Evolutionary conservation across 208 protist species (phyloP).

Genomic region (Leishmania turanica): DNA sequence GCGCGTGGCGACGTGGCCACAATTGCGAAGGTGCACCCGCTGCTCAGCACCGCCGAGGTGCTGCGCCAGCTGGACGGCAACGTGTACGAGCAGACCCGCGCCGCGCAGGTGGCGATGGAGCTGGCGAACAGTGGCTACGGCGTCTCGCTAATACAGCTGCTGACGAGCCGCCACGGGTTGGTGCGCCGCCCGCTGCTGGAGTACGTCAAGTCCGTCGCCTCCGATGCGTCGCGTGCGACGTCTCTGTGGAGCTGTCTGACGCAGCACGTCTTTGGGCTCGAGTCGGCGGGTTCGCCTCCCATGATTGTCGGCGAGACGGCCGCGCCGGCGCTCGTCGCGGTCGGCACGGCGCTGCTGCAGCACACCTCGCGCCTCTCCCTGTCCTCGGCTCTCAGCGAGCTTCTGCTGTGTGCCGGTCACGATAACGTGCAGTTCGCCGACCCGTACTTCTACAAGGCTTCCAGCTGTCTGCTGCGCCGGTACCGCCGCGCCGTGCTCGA

Average conservation of each 20-base stretch:
- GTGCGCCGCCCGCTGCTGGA: constrained; percentile 47
- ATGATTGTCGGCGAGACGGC: constrained; percentile 58
- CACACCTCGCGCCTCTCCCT: constrained; percentile 41
- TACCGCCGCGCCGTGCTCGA: constrained; percentile 27
- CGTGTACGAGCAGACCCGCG: constrained; percentile 48
- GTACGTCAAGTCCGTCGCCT: constrained; percentile 31
- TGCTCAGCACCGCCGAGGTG: constrained; percentile 68
- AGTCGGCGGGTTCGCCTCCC: constrained; percentile 28
- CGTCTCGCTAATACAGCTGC: constrained; percentile 58
- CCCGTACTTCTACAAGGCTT: constrained; percentile 57
- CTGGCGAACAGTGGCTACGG: constrained; percentile 57
- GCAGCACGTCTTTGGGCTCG: constrained; percentile 65
- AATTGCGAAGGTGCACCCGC: constrained; percentile 27
- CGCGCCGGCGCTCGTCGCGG: constrained; percentile 31
- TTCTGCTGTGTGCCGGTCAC: constrained; percentile 80
- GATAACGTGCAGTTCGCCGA: constrained; percentile 79
- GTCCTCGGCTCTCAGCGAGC: constrained; percentile 45
- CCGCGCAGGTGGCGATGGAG: constrained; percentile 57
- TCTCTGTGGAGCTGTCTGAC: constrained; percentile 70
- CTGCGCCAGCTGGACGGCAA: constrained; percentile 52
- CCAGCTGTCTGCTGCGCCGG: constrained; percentile 28
- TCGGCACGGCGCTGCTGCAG: constrained; percentile 55
- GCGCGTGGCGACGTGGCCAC: constrained; percentile 13
- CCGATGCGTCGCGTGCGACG: constrained; percentile 34
- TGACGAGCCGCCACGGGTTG: constrained; percentile 70